Conservation (phyloP, 495 filamentous ascomycete species). For the Astrothelium macrocarpum region DNA sequence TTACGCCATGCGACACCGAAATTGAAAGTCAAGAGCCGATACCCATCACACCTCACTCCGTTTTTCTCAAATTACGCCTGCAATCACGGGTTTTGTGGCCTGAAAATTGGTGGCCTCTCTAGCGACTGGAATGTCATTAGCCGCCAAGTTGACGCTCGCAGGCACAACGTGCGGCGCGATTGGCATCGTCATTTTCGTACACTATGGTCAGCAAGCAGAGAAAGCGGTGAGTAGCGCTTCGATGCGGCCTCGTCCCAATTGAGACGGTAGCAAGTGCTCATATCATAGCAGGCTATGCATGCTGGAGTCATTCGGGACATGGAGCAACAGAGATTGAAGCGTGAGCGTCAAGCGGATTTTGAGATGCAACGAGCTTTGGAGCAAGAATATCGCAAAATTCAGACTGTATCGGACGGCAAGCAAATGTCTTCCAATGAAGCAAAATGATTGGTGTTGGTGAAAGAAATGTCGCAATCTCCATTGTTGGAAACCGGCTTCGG, state of each 20-base stretch:
- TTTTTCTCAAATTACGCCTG: too few relatives aligned
- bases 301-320: slow-evolving; percentile 87
- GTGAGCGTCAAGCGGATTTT: slow-evolving; percentile 76
- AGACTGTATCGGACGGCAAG: slow-evolving; percentile 47
- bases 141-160: slow-evolving; percentile 75
- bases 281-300: slow-evolving; percentile 72
- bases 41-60: too few relatives aligned
- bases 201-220: slow-evolving; percentile 78
- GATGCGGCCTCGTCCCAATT: slow-evolving; percentile 1
- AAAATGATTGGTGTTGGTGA: too few relatives aligned
- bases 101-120: too few relatives aligned
- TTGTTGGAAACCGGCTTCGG: too few relatives aligned
- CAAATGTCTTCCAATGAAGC: background rate
- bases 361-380: slow-evolving; percentile 80
- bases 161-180: slow-evolving; percentile 66
- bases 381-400: slow-evolving; percentile 81
- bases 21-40: too few relatives aligned
- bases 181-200: slow-evolving; percentile 74
- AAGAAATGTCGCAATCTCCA: too few relatives aligned
- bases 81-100: too few relatives aligned
- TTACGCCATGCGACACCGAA: too few relatives aligned
- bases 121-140: slow-evolving; percentile 64
- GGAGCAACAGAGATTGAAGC: slow-evolving; percentile 84
- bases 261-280: slow-evolving; percentile 12
- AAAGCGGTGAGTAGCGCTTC: slow-evolving; percentile 53